phyloP scores from a whole-genome alignment of 2,329 filamentous ascomycete species.

The Talaromyces albobiverticillius region DNA sequence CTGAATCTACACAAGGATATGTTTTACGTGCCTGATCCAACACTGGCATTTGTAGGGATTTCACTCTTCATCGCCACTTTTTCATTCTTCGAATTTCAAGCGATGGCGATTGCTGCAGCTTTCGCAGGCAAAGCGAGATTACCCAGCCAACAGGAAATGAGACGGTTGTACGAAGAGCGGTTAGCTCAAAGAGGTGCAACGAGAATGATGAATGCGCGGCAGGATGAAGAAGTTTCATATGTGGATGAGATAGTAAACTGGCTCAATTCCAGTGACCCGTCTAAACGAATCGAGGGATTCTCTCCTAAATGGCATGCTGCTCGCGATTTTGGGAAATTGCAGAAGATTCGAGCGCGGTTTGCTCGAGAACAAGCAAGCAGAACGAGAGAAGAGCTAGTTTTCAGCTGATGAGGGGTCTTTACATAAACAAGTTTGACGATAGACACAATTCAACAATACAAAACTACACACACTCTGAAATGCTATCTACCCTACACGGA shows the following conservation, averaged over 20 bases:
- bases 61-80: slow-evolving; percentile 67
- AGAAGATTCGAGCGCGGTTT: slow-evolving; percentile 12
- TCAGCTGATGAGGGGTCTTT: too few species aligned
- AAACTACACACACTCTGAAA: too few species aligned
- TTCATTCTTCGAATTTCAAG: slow-evolving; percentile 68
- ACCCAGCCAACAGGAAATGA: slow-evolving; percentile 36
- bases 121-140: slow-evolving; percentile 51
- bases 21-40: slow-evolving; percentile 68
- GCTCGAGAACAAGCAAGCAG: slow-evolving; percentile 3
- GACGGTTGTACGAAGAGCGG: neutral
- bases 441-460: too few species aligned
- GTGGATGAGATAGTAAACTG: slow-evolving; percentile 3
- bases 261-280: neutral
- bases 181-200: slow-evolving; percentile 1
- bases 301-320: slow-evolving; percentile 10
- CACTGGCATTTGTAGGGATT: slow-evolving; percentile 63
- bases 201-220: slow-evolving; percentile 6
- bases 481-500: too few species aligned
- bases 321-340: slow-evolving; percentile 1
- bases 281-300: neutral
- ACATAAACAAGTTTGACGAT: too few species aligned
- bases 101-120: slow-evolving; percentile 58
- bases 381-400: neutral
- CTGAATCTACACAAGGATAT: slow-evolving; percentile 70
- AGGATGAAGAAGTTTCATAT: slow-evolving; percentile 6